Base-by-base conservation (phyloP, 1,284 basidiomycete genomes). In the Boletus sp. region DNA sequence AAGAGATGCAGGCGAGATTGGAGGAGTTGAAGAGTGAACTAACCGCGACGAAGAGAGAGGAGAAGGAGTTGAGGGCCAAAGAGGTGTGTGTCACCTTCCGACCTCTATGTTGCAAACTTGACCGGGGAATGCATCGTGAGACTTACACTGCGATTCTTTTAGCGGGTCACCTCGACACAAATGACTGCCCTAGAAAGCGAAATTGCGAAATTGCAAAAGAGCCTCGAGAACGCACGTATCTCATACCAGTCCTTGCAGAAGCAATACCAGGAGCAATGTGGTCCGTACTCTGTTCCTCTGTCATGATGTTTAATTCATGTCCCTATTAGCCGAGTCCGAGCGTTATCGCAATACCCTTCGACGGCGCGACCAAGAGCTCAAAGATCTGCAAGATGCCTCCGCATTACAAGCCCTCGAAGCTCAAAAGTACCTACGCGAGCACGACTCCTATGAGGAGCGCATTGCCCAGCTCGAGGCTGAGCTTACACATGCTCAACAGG, bases 61-160 rank as follows among this genome's bases (percentile, higher is more conserved):
- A 94, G 67, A 94, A 94, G 69, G 92, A 95, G 59, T 66, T 93
- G 52, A 75, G 88, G 39, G 73, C 77, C 10, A 92, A 92, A 67
- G 92, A 94, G 73, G 84, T 85, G 44, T 9, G 72, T 65, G 32
- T 34, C 5, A 2, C 50, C 33, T 25, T 30, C 30, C 36, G 33
- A 9, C 9, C 26, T 16, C 17, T 37, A 23, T 44, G 32, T 45
- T 14, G 20, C 30, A 36, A 27, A 41, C 20, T 6, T 9, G 34
- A 27, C 42, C 7, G 7, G 20, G 26, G 22, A 12, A 8, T 36
- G 35, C 5, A n/a, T 22, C 8, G 13, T 13, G 41, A 52, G 8
- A 46, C 50, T 51, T 4, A 47, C n/a, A 6, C 12, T 38, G 29
- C 38, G 6, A 37, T 47, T 32, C 50, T 53, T 44, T 32, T 57